Base-by-base conservation (phyloP, 2,329 filamentous ascomycete genomes). In the Trichoderma citrinoviride region DNA sequence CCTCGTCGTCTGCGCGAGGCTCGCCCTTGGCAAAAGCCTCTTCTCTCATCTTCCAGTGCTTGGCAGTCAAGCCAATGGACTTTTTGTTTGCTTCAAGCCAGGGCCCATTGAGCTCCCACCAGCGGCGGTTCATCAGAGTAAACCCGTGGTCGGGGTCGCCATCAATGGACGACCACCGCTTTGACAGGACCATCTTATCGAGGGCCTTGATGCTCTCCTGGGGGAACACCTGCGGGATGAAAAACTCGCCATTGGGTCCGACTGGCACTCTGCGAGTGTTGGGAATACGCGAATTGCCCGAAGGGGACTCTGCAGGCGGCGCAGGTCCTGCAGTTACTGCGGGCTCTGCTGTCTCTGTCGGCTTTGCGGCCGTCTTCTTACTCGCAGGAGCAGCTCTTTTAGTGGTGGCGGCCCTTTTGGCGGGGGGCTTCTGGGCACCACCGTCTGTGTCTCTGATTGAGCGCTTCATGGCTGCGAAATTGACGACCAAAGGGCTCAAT, bases 11-110 rank as follows among this genome's bases (percentile, higher is more conserved):
- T 12, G 53, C 41, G 1, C 68, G 55, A 3, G 21, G 47, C 5
- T 33, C 33, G 7, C 64, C 68, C 12, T 68, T 65, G n/a, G 58
- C 57, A 65, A 69, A 54, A 7, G 68, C 69, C 14, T 67, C 67
- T 0, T 72, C 68, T 44, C 46, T 68, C 65, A 56, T 68, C 50
- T 70, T 70, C 70, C 70, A 72, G 2, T 69, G 41, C 3, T 49
- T 50, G 8, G 41, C 66, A 3, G 63, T 65, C 2, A 72, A 23
- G 19, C 68, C 67, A 1, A 73, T 47, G 2, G 60, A 41, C 14
- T 65, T 49, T 57, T 70, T 72, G 14, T 72, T 57, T 8, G 54
- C 25, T 46, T 69, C 64, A 8, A 73, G 56, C 69, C 68, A 72
- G 19, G 53, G 47, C 0, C 46, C 61, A 4, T 72, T 49, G 4